phyloP scores from a whole-genome alignment of 2,329 filamentous ascomycete species.

The Penicillium sp. region DNA sequence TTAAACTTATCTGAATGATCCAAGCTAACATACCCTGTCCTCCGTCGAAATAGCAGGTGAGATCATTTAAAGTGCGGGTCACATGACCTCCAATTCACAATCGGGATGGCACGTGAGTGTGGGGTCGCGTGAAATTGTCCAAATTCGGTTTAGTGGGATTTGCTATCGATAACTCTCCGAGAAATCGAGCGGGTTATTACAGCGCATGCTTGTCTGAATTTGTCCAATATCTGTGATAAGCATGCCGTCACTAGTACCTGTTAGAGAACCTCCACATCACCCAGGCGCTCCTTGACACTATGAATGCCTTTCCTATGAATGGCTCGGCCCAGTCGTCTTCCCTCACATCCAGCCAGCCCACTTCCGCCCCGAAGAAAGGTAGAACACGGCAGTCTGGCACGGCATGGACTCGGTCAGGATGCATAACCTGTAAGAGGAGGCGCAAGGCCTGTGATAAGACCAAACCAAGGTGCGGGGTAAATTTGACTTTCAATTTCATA shows the following conservation, averaged over 20 bases:
- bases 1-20: background rate
- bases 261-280: background rate
- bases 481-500: background rate
- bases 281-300: slow-evolving; percentile 4
- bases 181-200: slow-evolving; percentile 1
- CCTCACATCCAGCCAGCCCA: slow-evolving; percentile 1
- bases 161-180: slow-evolving; percentile 18
- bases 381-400: slow-evolving; percentile 23
- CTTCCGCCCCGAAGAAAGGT: slow-evolving; percentile 15
- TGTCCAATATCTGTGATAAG: slow-evolving; percentile 4
- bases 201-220: slow-evolving; percentile 5
- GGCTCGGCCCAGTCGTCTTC: slow-evolving; percentile 4
- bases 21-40: too few relatives aligned
- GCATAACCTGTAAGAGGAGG: slow-evolving; percentile 34
- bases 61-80: background rate
- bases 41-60: too few relatives aligned
- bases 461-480: slow-evolving; percentile 26
- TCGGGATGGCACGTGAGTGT: slow-evolving; percentile 14
- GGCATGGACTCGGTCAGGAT: slow-evolving; percentile 34
- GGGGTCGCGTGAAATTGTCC: slow-evolving; percentile 14
- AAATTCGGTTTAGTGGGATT: slow-evolving; percentile 16
- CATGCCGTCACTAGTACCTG: slow-evolving; percentile 5
- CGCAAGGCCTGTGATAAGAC: slow-evolving; percentile 34
- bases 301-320: slow-evolving; percentile 10
- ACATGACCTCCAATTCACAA: slow-evolving; percentile 1